Percentiles rank a stretch among this genome's conserved stretches.
These are phyloP conservation scores for Silene coronaria DNA, from an alignment of 179 eudicot species.

Conservation along the genomic window DNA sequence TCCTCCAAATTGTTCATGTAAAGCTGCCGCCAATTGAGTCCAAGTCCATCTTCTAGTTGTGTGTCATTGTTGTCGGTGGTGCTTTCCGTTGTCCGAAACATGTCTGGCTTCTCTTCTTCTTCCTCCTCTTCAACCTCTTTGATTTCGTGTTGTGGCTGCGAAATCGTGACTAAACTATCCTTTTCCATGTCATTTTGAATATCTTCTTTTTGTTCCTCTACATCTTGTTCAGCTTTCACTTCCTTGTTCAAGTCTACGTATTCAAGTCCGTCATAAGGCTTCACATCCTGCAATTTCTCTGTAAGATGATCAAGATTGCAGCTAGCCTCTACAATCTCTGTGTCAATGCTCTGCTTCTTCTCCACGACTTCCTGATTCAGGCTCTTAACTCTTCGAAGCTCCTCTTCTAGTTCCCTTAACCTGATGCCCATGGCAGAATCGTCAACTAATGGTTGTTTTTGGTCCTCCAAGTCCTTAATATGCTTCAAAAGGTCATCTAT, in stretches of 20 bases:
- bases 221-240: slow-evolving; percentile 25
- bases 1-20: slow-evolving; percentile 61
- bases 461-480: slow-evolving; percentile 45
- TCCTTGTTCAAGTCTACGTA: slow-evolving; percentile 22
- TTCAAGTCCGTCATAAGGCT: slow-evolving; percentile 48
- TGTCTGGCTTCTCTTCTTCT: slow-evolving; percentile 30
- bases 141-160: slow-evolving; percentile 13
- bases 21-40: slow-evolving; percentile 61
- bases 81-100: slow-evolving; percentile 21
- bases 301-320: slow-evolving; percentile 50
- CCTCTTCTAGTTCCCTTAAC: slow-evolving; percentile 54
- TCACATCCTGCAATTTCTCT: slow-evolving; percentile 46
- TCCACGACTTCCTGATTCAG: slow-evolving; percentile 39
- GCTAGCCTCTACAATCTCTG: slow-evolving; percentile 47
- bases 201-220: slow-evolving; percentile 30
- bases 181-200: slow-evolving; percentile 27
- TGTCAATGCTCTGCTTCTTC: slow-evolving; percentile 35
- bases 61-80: slow-evolving; percentile 20
- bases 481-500: slow-evolving; percentile 48
- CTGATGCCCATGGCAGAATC: slow-evolving; percentile 32
- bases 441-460: slow-evolving; percentile 36
- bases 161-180: slow-evolving; percentile 14
- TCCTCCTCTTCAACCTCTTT: slow-evolving; percentile 35
- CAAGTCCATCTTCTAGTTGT: slow-evolving; percentile 34
- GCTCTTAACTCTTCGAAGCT: slow-evolving; percentile 42